Evolutionary conservation across 371 early-diverging fungal genomes (phyloP), one percentile per base, ranked within the genome.

Genomic region (Paraphysoderma sedebokerense): DNA sequence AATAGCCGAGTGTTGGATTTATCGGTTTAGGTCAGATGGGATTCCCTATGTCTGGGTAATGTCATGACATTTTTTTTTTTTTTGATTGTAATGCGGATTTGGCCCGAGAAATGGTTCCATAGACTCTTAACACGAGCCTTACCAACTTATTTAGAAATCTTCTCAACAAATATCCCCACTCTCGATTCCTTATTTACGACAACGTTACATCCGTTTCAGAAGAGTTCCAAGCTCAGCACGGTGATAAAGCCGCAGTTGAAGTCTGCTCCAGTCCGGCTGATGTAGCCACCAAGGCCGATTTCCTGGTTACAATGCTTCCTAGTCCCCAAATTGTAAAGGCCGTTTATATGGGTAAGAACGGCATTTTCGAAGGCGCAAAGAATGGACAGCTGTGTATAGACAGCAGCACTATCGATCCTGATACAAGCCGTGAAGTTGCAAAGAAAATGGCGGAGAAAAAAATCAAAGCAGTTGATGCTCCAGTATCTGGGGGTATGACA

Each of bases 1-100:
- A n/a, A n/a, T n/a, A n/a, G n/a, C n/a, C n/a, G n/a, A n/a, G n/a
- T n/a, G 19, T 68, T 38, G 97, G 97, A 11, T 87, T 96, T 55
- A 83, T 93, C 41, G 97, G 97, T 9, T 74, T 96, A 26, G 97
- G 97, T 7, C 85, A 89, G 62, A 96, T 96, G 97, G 89, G 73
- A 19, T 66, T 46, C 48, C 60, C 61, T 63, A 67, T 38, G 22
- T n/a, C 28, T 20, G 23, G 17, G 5, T 38, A 1, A 22, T 20
- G 27, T 33, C 29, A 13, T 32, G 22, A 46, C 0, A 26, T 11
- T 33, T 6, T 12, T 4, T 19, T 11, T 17, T 19, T 41, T 30
- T 28, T 41, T 17, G 23, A 27, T 5, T 11, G 33, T 48, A n/a
- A 11, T 24, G 15, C 38, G 17, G 30, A 53, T 41, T 11, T 31